Evolutionary conservation across 2,329 filamentous ascomycete species (phyloP), one percentile per base, ranked within the genome.

Genomic region (Fusarium albosuccineum): DNA sequence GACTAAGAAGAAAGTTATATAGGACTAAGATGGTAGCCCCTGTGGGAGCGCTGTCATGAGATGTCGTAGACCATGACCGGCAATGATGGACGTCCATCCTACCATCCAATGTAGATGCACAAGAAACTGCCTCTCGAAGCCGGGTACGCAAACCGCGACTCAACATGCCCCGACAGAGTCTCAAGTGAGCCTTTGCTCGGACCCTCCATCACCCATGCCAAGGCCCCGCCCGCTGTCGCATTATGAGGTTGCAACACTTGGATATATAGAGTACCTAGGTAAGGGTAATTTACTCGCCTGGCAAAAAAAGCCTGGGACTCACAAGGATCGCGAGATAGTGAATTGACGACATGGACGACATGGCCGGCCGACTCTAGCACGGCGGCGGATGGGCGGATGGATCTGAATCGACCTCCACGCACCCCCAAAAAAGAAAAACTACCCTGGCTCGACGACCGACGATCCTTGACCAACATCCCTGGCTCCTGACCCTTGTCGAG

Each of bases 321-420:
- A 48, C 30, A 9, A 50, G 64, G 61, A 58, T 66, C 52, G 57
- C 42, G 60, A 68, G 60, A 72, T 72, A 61, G 64, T 68, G 60
- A 62, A 72, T 72, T 62, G 65, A 66, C 60, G 56, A 60, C 48
- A 36, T 41, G 40, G 22, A 22, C 22, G 22, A 22, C 22, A 22
- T 22, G 22, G 22, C 22, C 22, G 22, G 57, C 52, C 45, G 59
- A 49, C 51, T 59, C 55, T 63, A 50, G 51, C 54, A 62, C 51
- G 29, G 44, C 52, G 49, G 56, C 59, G 59, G 68, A 55, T 68
- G 66, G 58, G 50, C 50, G 63, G 59, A 66, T 62, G 67, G 70
- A 72, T 72, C 70, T 72, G 57, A 71, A 71, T 71, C 70, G 67
- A 61, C 67, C 57, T 70, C 56, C 57, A 71, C 65, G 62, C 64